phyloP scores from a whole-genome alignment of 140 eudicot species.

The Ambrosia hybrid region DNA sequence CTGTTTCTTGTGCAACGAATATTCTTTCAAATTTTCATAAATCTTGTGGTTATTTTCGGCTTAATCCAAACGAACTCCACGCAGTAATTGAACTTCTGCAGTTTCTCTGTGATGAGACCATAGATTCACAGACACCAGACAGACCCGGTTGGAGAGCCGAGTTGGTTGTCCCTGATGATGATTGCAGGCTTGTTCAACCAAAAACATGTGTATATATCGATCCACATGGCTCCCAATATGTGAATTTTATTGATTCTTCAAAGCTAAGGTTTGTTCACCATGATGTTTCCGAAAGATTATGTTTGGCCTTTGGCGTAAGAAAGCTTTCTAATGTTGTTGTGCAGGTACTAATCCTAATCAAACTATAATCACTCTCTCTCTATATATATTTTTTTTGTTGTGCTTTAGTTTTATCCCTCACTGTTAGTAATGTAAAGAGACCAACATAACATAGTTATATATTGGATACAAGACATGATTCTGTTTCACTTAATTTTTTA shows the following conservation, averaged over 20 bases:
- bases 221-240: constrained; percentile 1
- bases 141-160: background rate
- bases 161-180: constrained; percentile 9
- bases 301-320: background rate
- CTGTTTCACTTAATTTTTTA: no score
- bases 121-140: background rate
- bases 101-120: background rate
- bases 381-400: no score
- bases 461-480: no score
- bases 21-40: background rate
- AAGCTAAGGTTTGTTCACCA: background rate
- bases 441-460: no score
- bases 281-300: background rate
- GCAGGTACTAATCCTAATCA: constrained; percentile 1
- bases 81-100: background rate
- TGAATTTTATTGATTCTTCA: background rate
- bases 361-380: no score
- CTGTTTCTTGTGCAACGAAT: background rate
- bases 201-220: background rate
- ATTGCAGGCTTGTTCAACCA: background rate
- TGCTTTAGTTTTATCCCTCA: no score
- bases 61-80: background rate
- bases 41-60: background rate
- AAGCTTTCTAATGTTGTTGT: constrained; percentile 6
- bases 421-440: no score